Base-by-base conservation (phyloP, 495 filamentous ascomycete genomes). In the Hypoxylon fuscum region DNA sequence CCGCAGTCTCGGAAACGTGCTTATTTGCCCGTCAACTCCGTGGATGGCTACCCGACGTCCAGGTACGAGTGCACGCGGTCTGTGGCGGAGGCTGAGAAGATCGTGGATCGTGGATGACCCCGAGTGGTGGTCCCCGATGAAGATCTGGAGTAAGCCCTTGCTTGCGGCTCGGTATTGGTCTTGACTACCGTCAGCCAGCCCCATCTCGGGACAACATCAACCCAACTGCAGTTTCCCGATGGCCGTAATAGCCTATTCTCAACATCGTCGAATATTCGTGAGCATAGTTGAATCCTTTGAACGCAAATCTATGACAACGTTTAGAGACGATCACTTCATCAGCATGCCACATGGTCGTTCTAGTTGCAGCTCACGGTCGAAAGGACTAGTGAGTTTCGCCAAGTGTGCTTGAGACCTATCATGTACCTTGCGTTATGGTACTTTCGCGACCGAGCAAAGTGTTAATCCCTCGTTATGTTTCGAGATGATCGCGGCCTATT, bases 171-270 rank as follows among this genome's bases (percentile, higher is more conserved):
- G 25, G 25, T 46, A 25, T 59, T 44, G 42, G 49, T 31, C 32
- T 22, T 48, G 2, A 23, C 46, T 23, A 31, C 18, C 15, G 32
- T 61, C 44, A 42, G 50, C 50, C n/a, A 43, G 51, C 25, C 14
- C 20, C 44, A 43, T 43, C 45, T 9, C 40, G 35, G 42, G 43
- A 47, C 27, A 44, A 41, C 14, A 53, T 47, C 22, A 61, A 47
- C 41, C 22, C 42, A 10, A 21, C 31, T 25, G 27, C 37, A n/a
- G 59, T 49, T 50, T 23, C 42, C 49, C 50, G 45, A 53, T 27
- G n/a, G 18, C 40, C 29, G 46, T 35, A 61, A 54, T 66, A 66
- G 63, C 63, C 63, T 66, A 61, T 58, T 46, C 48, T 43, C 35
- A 21, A 49, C 20, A 11, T 53, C 17, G 20, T 18, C 44, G 17